Evolutionary conservation across 2,329 filamentous ascomycete genomes (phyloP).

Genomic region (Botryosphaeria agaves): DNA sequence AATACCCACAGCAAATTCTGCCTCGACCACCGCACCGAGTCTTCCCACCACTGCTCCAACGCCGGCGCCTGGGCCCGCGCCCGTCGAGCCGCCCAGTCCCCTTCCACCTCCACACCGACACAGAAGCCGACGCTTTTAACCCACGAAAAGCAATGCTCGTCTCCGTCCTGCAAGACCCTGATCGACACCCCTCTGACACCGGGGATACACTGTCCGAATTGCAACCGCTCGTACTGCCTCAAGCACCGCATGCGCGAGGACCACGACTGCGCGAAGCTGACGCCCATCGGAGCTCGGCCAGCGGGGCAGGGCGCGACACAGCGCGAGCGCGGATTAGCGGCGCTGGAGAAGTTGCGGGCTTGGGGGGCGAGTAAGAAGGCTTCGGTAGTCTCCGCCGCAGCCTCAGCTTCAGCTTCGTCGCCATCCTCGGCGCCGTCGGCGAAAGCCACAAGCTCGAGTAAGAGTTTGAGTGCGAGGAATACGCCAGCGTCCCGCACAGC

Average conservation of each 20-base stretch:
- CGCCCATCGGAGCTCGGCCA: slow-evolving; percentile 36
- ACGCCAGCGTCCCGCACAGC: slow-evolving; percentile 48
- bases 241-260: slow-evolving; percentile 63
- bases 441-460: slow-evolving; percentile 38
- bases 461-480: too few relatives aligned
- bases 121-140: too few relatives aligned
- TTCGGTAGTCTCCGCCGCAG: slow-evolving; percentile 5
- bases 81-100: too few relatives aligned
- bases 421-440: slow-evolving; percentile 37
- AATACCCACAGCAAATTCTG: too few relatives aligned
- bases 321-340: slow-evolving; percentile 48
- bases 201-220: slow-evolving; percentile 53
- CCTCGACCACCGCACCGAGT: slow-evolving; percentile 82
- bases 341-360: slow-evolving; percentile 57
- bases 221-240: slow-evolving; percentile 60
- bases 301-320: slow-evolving; percentile 27
- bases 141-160: slow-evolving; percentile 52
- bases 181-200: slow-evolving; percentile 52
- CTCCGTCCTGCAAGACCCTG: slow-evolving; percentile 47
- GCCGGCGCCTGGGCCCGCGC: slow-evolving; percentile 42
- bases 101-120: too few relatives aligned
- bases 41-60: slow-evolving; percentile 51
- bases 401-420: slow-evolving; percentile 9
- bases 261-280: slow-evolving; percentile 66
- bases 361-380: slow-evolving; percentile 58